phyloP scores from a whole-genome alignment of 768 basidiomycete species.

The Amanita brunnescens region DNA sequence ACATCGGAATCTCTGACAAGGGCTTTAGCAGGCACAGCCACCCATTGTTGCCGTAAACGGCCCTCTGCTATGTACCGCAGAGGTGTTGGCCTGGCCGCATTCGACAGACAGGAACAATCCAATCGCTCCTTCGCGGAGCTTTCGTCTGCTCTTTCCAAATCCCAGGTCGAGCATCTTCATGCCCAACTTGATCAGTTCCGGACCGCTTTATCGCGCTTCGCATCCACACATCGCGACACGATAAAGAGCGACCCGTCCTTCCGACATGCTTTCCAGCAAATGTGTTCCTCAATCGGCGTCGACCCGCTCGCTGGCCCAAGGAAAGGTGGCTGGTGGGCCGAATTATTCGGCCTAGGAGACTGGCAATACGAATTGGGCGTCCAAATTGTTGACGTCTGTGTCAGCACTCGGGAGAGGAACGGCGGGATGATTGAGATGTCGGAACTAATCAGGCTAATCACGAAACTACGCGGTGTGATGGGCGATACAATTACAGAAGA shows the following conservation, averaged over 20 bases:
- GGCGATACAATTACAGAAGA: constrained; percentile 74
- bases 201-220: constrained; percentile 69
- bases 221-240: constrained; percentile 71
- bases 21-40: not conserved
- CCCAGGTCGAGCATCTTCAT: constrained; percentile 73
- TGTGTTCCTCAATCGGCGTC: constrained; percentile 92
- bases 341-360: constrained; percentile 80
- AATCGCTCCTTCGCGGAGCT: constrained; percentile 75
- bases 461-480: constrained; percentile 61
- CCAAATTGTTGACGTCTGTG: constrained; percentile 89
- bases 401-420: constrained; percentile 80
- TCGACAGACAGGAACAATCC: constrained; percentile 81
- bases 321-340: constrained; percentile 88
- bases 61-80: constrained; percentile 59
- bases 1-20: constrained; percentile 32
- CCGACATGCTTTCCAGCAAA: constrained; percentile 87
- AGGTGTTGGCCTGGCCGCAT: constrained; percentile 82
- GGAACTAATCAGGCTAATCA: constrained; percentile 75
- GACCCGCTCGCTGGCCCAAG: constrained; percentile 87
- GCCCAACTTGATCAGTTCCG: constrained; percentile 82
- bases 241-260: constrained; percentile 83
- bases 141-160: constrained; percentile 65
- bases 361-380: constrained; percentile 96
- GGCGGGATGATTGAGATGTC: constrained; percentile 88
- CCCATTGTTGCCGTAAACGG: no score